Conservation (phyloP, 805 yeast species). For the Nakazawaea peltata region DNA sequence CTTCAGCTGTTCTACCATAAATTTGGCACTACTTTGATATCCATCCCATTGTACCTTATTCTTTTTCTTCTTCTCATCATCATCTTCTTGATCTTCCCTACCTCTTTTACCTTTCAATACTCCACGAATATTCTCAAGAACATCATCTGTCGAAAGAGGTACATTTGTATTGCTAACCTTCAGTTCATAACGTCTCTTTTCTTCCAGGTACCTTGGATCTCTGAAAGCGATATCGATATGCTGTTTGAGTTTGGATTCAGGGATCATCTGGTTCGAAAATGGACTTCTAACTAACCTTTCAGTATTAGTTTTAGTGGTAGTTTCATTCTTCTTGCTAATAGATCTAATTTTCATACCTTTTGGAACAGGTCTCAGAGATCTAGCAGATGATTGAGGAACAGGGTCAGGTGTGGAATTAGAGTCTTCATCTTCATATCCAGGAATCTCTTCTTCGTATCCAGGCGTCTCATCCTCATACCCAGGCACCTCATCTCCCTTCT, state of each 20-base stretch:
- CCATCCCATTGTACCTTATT: conserved; percentile 28
- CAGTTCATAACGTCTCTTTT: conserved; percentile 51
- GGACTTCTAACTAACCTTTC: conserved; percentile 56
- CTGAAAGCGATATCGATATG: conserved; percentile 64
- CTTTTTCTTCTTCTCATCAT: conserved; percentile 16
- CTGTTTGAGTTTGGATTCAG: conserved; percentile 60
- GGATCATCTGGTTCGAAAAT: conserved; percentile 61
- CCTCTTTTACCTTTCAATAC: conserved; percentile 19
- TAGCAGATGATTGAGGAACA: conserved; percentile 1
- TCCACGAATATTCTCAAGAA: conserved; percentile 51
- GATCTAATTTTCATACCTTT: conserved; percentile 53
- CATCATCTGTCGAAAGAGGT: conserved; percentile 48
- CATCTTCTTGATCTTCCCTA: conserved; percentile 8
- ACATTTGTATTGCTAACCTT: conserved; percentile 45
- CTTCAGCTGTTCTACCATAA: conserved; percentile 14
- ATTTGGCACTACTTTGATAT: conserved; percentile 17
- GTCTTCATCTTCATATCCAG: conserved; percentile 13
- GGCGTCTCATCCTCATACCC: conserved; percentile 6
- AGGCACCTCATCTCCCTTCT: too few relatives aligned
- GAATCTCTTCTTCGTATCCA: conserved; percentile 5
- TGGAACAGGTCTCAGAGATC: conserved; percentile 12
- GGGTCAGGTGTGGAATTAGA: conserved; percentile 2
- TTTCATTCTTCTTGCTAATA: conserved; percentile 52
- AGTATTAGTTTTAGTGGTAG: not conserved
- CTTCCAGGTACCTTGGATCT: conserved; percentile 73